These are phyloP conservation scores for Lactarius akahatsu DNA, from an alignment of 768 basidiomycete species.

Conservation along the genomic window DNA sequence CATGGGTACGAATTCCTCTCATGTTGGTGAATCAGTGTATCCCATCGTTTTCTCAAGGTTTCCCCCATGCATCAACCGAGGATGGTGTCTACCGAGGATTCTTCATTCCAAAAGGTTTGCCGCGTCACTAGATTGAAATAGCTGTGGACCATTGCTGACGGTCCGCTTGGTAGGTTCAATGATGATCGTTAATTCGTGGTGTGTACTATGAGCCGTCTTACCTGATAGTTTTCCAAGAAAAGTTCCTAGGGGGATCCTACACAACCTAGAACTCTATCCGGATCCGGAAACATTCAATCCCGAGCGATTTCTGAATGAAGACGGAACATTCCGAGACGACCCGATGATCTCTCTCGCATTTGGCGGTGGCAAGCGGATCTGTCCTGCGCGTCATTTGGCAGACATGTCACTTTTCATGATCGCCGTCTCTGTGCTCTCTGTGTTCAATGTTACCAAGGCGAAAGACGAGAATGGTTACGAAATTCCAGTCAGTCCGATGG, in stretches of 20 bases:
- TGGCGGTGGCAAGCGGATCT: conserved; percentile 13
- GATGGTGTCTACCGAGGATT: conserved; percentile 55
- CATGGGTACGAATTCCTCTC: background rate
- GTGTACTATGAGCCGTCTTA: no score
- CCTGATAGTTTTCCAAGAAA: no score
- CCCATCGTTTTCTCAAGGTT: background rate
- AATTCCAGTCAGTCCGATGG: background rate
- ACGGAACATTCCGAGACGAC: conserved; percentile 20
- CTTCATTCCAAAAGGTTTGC: conserved; percentile 54
- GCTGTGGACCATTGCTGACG: background rate
- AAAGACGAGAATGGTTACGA: conserved; percentile 14
- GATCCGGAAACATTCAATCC: conserved; percentile 26
- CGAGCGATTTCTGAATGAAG: conserved; percentile 26
- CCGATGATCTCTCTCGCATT: conserved; percentile 5
- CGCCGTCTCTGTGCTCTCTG: conserved; percentile 14
- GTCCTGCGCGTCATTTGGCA: no score
- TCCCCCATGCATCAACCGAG: conserved; percentile 41
- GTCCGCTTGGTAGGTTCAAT: conserved; percentile 17
- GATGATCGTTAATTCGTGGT: conserved; percentile 6
- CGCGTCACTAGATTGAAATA: background rate
- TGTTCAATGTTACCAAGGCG: conserved; percentile 8
- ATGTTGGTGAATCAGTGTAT: conserved; percentile 16
- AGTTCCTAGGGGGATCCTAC: conserved; percentile 5
- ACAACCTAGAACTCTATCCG: background rate
- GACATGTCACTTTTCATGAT: background rate